phyloP scores from a whole-genome alignment of 306 rosid genomes.

The Oxytropis ochrocephala region DNA sequence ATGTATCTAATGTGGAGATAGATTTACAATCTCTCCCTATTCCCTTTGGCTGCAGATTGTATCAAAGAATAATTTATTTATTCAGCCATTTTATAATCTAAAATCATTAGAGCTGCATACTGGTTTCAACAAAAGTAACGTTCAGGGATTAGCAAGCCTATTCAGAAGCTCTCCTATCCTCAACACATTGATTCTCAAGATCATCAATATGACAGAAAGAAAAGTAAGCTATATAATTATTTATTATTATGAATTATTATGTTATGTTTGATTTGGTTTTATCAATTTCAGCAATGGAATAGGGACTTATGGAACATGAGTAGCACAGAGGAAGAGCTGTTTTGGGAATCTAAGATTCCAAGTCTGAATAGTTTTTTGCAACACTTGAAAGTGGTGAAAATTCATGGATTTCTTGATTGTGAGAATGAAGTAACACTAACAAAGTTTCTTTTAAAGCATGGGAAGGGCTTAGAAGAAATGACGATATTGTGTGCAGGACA shows the following conservation, averaged over 20 bases:
- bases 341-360: slow-evolving; percentile 64
- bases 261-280: background rate
- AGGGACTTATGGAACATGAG: slow-evolving; percentile 59
- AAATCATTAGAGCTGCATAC: slow-evolving; percentile 54
- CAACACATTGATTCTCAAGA: slow-evolving; percentile 47
- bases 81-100: slow-evolving; percentile 57
- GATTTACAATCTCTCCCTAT: background rate
- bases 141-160: slow-evolving; percentile 53
- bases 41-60: slow-evolving; percentile 49
- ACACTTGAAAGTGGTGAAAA: slow-evolving; percentile 58
- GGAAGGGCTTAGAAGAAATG: slow-evolving; percentile 63
- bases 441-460: slow-evolving; percentile 71
- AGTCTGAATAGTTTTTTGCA: slow-evolving; percentile 45
- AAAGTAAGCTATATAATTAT: slow-evolving; percentile 38
- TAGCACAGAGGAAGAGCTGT: slow-evolving; percentile 54
- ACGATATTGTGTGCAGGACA: slow-evolving; percentile 43
- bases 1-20: background rate
- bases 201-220: slow-evolving; percentile 42
- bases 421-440: slow-evolving; percentile 69
- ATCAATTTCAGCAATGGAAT: slow-evolving; percentile 56
- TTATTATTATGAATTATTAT: background rate
- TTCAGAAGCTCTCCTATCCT: slow-evolving; percentile 58
- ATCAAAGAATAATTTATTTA: slow-evolving; percentile 45
- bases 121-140: slow-evolving; percentile 50
- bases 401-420: slow-evolving; percentile 58